Evolutionary conservation across 495 filamentous ascomycete genomes (phyloP).

Genomic region (Neurospora pannonica): DNA sequence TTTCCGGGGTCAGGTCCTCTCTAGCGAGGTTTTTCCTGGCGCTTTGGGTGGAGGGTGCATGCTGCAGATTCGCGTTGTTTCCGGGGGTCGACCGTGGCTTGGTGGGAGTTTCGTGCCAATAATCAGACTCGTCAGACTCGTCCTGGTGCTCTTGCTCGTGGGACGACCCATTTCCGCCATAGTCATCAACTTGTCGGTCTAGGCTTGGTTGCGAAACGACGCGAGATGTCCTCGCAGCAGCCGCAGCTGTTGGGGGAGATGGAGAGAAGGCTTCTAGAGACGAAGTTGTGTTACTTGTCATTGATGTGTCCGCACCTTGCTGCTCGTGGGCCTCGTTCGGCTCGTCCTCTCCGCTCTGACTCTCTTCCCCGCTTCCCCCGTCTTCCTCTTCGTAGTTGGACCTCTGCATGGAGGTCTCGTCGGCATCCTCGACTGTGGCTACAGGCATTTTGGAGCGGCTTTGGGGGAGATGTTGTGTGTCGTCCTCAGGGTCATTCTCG

Average conservation of each 20-base stretch:
- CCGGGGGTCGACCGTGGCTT: constrained; percentile 10
- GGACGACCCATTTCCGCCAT: not conserved
- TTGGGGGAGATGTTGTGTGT: not conserved
- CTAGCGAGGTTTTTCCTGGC: constrained; percentile 32
- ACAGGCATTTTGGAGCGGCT: not conserved
- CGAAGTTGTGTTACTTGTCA: constrained; percentile 39
- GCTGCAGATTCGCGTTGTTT: constrained; percentile 7
- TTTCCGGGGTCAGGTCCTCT: constrained; percentile 36
- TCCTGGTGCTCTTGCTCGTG: constrained; percentile 2
- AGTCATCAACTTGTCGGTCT: constrained; percentile 4
- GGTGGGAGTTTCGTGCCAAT: constrained; percentile 1
- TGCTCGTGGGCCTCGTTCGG: constrained; percentile 11
- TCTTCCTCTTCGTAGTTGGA: not conserved
- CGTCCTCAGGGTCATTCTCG: not conserved
- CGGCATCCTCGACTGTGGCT: constrained; percentile 6
- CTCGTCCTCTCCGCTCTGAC: not conserved
- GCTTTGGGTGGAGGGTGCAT: constrained; percentile 1
- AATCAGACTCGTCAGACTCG: not conserved
- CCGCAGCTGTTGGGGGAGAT: constrained; percentile 60
- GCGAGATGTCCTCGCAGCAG: constrained; percentile 48
- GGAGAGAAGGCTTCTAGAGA: constrained; percentile 46
- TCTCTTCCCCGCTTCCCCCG: not conserved
- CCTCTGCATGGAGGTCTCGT: constrained; percentile 8
- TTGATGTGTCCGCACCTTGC: constrained; percentile 22
- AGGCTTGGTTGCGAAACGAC: constrained; percentile 39